Evolutionary conservation across 2,329 filamentous ascomycete genomes (phyloP).

Genomic region (Neofusicoccum sp.): DNA sequence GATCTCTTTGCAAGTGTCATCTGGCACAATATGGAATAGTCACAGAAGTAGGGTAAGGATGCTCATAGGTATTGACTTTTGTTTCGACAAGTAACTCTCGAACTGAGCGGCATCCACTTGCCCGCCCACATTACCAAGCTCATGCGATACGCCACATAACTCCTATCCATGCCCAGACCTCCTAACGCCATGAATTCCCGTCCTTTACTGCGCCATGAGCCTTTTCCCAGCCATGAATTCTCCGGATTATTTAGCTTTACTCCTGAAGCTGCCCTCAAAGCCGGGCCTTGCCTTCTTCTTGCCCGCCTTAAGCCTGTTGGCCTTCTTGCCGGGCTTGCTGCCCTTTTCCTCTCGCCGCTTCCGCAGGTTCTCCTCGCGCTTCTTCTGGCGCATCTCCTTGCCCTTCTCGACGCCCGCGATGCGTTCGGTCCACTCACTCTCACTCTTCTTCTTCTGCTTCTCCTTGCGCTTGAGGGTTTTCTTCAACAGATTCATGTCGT

Average conservation of each 20-base stretch:
- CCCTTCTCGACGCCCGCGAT: constrained; percentile 46
- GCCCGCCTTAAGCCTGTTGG: constrained; percentile 51
- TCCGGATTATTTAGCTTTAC: constrained; percentile 19
- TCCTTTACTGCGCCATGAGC: neutral
- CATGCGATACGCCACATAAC: constrained; percentile 1
- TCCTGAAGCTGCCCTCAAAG: constrained; percentile 67
- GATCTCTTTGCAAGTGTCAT: no score
- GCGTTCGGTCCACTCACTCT: constrained; percentile 69
- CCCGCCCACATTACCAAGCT: neutral
- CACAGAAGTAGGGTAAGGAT: neutral
- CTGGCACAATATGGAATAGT: no score
- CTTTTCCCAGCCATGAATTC: neutral
- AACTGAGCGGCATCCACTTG: neutral
- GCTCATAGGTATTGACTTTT: neutral
- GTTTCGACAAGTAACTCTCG: neutral
- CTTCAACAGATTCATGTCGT: constrained; percentile 79
- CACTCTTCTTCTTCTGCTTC: constrained; percentile 83
- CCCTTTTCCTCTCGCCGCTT: constrained; percentile 76
- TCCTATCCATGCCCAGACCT: constrained; percentile 4
- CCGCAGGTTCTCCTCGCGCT: constrained; percentile 56
- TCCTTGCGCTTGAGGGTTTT: constrained; percentile 95
- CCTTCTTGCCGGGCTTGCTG: constrained; percentile 59
- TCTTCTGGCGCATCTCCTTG: constrained; percentile 50
- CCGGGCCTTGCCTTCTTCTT: constrained; percentile 50
- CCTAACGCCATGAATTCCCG: neutral